Base-by-base conservation (phyloP, 2,329 filamentous ascomycete species). In the Venturia effusa region DNA sequence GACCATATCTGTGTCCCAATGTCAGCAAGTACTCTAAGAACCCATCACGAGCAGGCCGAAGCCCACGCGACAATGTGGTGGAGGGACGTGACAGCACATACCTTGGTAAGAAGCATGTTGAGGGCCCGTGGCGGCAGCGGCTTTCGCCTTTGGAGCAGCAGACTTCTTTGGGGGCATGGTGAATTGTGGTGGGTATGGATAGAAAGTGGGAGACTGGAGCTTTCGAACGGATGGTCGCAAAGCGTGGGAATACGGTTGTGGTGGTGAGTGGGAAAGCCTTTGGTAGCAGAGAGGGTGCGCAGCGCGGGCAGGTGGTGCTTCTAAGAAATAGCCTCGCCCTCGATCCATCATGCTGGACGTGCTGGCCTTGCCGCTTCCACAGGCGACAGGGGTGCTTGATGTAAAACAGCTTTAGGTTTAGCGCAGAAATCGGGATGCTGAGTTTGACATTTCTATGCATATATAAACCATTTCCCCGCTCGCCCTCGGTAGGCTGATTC, bases 91-190 rank as follows among this genome's bases (percentile, higher is more conserved):
- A 62, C 66, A 22, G 68, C 73, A 71, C 79, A 74, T 77, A 88
- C 87, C 85, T 79, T 84, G 84, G 79, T 88, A 89, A 70, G 83
- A 82, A 70, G 81, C 81, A 79, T 88, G 85, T 67, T 79, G 76
- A 68, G 83, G 74, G 68, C 81, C 51, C 10, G 51, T 74, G 71
- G 79, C 73, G 70, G 78, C 74, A 69, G 79, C 75, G 68, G 80
- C 77, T 79, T 85, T 84, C 80, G 79, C 70, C 65, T 82, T 72
- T 69, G 82, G 79, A 70, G 81, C 73, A 69, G 78, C 71, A 69
- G 79, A 76, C 77, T 86, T 86, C 81, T 88, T 88, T 70, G 85
- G 83, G 81, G 84, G 80, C 86, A 88, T 88, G 71, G 71, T 60
- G 59, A 60, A 13, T 17, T 60, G 40, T 60, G 40, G 22, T 41